Percentiles rank a stretch among this genome's conserved stretches.
Conservation (phyloP, 1,284 basidiomycete genomes). For the Tilletiaria anomala region DNA sequence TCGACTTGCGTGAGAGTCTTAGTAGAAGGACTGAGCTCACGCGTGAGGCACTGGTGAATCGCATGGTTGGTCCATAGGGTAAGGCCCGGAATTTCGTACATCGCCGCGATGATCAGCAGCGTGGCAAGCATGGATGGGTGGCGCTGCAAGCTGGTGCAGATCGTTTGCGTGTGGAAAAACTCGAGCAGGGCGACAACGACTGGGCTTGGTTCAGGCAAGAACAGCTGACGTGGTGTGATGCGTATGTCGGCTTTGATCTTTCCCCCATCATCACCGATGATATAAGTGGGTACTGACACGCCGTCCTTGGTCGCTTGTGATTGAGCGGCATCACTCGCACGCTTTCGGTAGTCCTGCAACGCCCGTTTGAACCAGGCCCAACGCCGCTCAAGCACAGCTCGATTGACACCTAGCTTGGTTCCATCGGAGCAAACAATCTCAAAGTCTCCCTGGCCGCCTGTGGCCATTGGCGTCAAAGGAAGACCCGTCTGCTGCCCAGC, state of each 20-base stretch:
- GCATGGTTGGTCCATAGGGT: slow-evolving; percentile 70
- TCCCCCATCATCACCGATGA: neutral
- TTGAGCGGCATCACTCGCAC: too few relatives aligned
- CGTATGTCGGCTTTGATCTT: slow-evolving; percentile 48
- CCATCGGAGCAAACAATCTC: slow-evolving; percentile 83
- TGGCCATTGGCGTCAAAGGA: too few relatives aligned
- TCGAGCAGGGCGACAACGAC: slow-evolving; percentile 76
- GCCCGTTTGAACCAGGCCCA: slow-evolving; percentile 88
- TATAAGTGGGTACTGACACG: neutral
- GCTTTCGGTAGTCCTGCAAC: slow-evolving; percentile 21
- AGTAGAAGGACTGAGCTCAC: neutral
- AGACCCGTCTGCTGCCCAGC: too few relatives aligned
- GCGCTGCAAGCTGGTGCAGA: slow-evolving; percentile 77
- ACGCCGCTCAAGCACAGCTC: slow-evolving; percentile 63
- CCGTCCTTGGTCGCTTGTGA: neutral
- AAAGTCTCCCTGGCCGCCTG: slow-evolving; percentile 51
- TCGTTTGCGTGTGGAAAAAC: slow-evolving; percentile 73
- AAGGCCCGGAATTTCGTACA: slow-evolving; percentile 64
- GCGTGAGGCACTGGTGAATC: slow-evolving; percentile 50
- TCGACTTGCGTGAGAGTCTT: slow-evolving; percentile 36
- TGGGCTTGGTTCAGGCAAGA: slow-evolving; percentile 74
- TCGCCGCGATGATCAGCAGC: slow-evolving; percentile 65
- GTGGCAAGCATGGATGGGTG: slow-evolving; percentile 75
- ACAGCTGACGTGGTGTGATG: slow-evolving; percentile 60
- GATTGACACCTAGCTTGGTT: slow-evolving; percentile 62